Base-by-base conservation (phyloP, 306 rosid genomes). In the Cucurbita moschata region DNA sequence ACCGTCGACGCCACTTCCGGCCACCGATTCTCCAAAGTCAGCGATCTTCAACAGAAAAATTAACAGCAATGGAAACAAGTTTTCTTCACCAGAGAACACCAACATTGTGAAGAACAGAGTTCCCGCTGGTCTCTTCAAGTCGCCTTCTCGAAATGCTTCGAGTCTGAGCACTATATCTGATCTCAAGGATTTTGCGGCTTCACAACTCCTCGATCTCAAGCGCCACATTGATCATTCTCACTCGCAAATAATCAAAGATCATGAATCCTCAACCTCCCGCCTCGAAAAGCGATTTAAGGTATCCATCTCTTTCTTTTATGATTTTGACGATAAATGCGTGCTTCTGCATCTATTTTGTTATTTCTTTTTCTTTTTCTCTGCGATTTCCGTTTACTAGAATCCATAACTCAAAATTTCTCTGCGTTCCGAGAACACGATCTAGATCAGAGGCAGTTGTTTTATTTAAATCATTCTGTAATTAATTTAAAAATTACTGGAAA, bases 211-310 rank as follows among this genome's bases (percentile, higher is more conserved):
- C 51, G 94, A 90, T 80, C 89, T 90, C 77, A 90, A 86, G 84
- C 85, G 91, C 74, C 88, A 82, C 60, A 71, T 90, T 66, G 98
- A 93, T 73, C 84, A 81, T 18, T 88, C 96, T 76, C 96, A 93
- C 85, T 83, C 93, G 1, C 92, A 88, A 86, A 85, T 93, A 67
- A 70, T 90, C 79, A 88, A 87, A 79, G 92, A 93, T 47, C 83
- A 86, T 61, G 96, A 90, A 30, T 88, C 96, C 76, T 86, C 93
- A 42, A 73, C 80, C 6, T 86, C 93, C 42, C 96, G 97, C 67
- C 89, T 88, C 67, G 87, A 86, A 76, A 90, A 88, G 86, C 93
- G 94, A 50, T 82, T 85, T 73, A 93, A 90, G 98, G 98, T 88
- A 46, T 64, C 47, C 72, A 54, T 76, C 83, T 55, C 54, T 67